Evolutionary conservation across 345 rosid genomes (phyloP), one percentile per base, ranked within the genome.

Genomic region (Cardamine resedifolia): DNA sequence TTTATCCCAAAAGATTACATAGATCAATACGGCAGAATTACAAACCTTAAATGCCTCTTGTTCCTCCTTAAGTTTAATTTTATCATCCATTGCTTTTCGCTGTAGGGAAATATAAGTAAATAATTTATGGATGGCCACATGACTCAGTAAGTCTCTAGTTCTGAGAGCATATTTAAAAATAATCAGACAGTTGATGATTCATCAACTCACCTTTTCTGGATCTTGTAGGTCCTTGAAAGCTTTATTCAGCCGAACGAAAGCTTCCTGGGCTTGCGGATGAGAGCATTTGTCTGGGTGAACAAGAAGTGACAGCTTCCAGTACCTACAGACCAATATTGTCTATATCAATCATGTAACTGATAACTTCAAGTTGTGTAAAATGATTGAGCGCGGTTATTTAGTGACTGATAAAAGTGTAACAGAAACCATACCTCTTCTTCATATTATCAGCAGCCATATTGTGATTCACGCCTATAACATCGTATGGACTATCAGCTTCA

Each of bases 261-360:
- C 96, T 80, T 89, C 84, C 71, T 94, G 82, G 15, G 98, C 97
- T 78, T 87, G 96, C n/a, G 97, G 97, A 81, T 91, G 98, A 76
- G 97, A 80, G 73, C 97, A 94, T 73, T 91, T 94, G 81, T 94
- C 97, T 6, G 96, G 98, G 75, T 89, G 97, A 79, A 94, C 98
- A 73, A 91, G 70, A 76, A 94, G 97, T 21, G 97, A 94, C 77
- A 94, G 76, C 79, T 89, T 94, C 98, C 98, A 91, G 64, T 94
- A 94, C 84, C 98, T 94, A 66, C 16, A 57, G 30, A 43, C 58
- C 59, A 68, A 8, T 52, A 31, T 43, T 51, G 3, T 58, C 24
- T 31, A 61, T 59, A 41, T 20, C 48, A 75, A 52, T 10, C n/a
- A 68, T 41, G 38, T 39, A 52, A 50, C 64, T 45, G 15, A 33